Evolutionary conservation across 108 stramenopile genomes (phyloP), one percentile per base, ranked within the genome.

Genomic region (Cyclotella baltica): DNA sequence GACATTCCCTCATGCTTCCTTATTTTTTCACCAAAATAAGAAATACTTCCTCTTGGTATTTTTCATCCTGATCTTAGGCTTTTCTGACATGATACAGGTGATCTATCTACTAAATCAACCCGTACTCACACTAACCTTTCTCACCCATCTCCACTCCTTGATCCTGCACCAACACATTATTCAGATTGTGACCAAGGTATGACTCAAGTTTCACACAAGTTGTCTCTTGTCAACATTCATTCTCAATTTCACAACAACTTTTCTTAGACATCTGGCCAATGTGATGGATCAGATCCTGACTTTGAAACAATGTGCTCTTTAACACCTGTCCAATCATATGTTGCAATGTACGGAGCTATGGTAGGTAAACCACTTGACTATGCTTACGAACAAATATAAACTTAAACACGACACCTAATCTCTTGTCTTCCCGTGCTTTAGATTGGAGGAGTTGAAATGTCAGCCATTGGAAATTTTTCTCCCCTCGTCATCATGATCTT

Each of bases 311-410:
- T 74, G 29, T 74, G 73, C 33, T 63, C 73, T n/a, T 36, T 61
- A n/a, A 51, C 61, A 4, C 73, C 35, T 31, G 27, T 63, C 46
- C 62, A 74, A 36, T 63, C 46, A 22, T 74, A 74, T 52, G 40
- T 74, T 8, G 62, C 52, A n/a, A 74, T 74, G 73, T 74, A 74
- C 55, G 61, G 61, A 52, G 23, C 64, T 6, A 72, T 72, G 70
- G 68, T 70, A 34, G 36, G 68, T 31, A 2, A 31, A n/a, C 47
- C n/a, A n/a, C 6, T 70, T 5, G 0, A 9, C 38, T 18, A 6
- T 70, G 15, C 0, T 10, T n/a, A 37, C 28, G 27, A 51, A 50
- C 8, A 33, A 5, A 18, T 13, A 29, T 52, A 5, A 33, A 30
- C n/a, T 3, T 29, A 46, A 29, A 25, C 36, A 22, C 25, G 22